Base-by-base conservation (phyloP, 1,284 basidiomycete genomes). In the Boletus subluridellus region DNA sequence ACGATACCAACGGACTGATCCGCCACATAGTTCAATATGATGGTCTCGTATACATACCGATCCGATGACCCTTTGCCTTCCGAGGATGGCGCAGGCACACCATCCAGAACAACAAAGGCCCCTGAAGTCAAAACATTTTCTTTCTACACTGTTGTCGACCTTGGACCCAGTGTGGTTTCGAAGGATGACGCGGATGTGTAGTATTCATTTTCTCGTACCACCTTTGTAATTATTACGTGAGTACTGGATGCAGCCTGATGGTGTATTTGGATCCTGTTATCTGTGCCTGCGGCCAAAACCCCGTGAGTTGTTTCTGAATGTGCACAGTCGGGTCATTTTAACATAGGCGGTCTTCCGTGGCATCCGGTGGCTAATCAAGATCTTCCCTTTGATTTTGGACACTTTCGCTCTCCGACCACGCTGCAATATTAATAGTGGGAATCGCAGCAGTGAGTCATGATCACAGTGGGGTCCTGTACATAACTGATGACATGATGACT, bases 31-130 rank as follows among this genome's bases (percentile, higher is more conserved):
- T 94, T 95, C 72, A 94, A 95, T 67, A 89, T 96, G 84, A 81
- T 94, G 59, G 87, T 97, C 2, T 87, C 92, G 6, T 97, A 94
- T 72, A 95, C 93, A 0, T 97, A 98, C 72, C 84, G 90, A 38
- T 90, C 90, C 0, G 94, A 96, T 67, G 94, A 95, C 59, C 80
- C 86, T 1, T 78, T 82, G 4, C 80, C 82, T 7, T 83, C 85
- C 9, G 85, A 86, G 53, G 80, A 82, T 63, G 82, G 82, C 39
- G 75, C 70, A 35, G 79, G 76, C 21, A 82, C 81, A 15, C 76
- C 80, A 17, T 82, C 81, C 45, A 73, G 74, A 21, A 65, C 76
- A 37, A 65, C 73, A 44, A 80, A 81, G 60, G 72, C 73, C 1
- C 81, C 85, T 6, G 87, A 91, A 70, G 83, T 87, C 68, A 94